phyloP scores from a whole-genome alignment of 1,139 yeast genomes.

The Zygoascus meyerae region DNA sequence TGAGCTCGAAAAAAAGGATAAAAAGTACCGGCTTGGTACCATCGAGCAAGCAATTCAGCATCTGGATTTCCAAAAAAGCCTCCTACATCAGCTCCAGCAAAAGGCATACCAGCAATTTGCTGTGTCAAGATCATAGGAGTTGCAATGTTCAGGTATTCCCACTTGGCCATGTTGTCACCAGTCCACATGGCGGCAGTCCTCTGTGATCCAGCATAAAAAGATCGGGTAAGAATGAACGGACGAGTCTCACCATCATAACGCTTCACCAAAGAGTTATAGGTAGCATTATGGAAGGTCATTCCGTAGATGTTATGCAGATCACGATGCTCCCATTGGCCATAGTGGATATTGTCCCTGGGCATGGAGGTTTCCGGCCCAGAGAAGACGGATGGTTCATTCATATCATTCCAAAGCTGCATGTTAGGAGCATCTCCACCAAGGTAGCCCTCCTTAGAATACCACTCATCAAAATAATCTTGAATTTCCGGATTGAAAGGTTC shows the following conservation, averaged over 20 bases:
- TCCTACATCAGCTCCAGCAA: conserved; percentile 94
- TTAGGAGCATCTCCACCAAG: conserved; percentile 56
- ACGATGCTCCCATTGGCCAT: conserved; percentile 82
- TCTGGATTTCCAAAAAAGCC: conserved; percentile 93
- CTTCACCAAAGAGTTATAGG: conserved; percentile 56
- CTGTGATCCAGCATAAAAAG: conserved; percentile 89
- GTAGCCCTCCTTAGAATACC: conserved; percentile 36
- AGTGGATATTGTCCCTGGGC: conserved; percentile 73
- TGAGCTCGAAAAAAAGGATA: conserved; percentile 96
- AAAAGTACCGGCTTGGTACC: conserved; percentile 96
- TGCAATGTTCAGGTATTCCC: conserved; percentile 79
- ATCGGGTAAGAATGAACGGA: conserved; percentile 85
- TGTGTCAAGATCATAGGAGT: conserved; percentile 83
- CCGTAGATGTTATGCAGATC: conserved; percentile 87
- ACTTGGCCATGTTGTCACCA: conserved; percentile 89
- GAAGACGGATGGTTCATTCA: conserved; percentile 96
- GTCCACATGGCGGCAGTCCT: conserved; percentile 94
- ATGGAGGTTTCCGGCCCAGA: conserved; percentile 91
- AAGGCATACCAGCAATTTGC: conserved; percentile 83
- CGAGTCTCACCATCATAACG: conserved; percentile 53
- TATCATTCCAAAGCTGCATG: conserved; percentile 90
- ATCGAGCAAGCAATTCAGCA: conserved; percentile 71
- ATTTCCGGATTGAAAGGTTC: conserved; percentile 71
- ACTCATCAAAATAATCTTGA: conserved; percentile 52
- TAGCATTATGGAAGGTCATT: conserved; percentile 69